Percentiles rank a stretch among this genome's conserved stretches.
These are phyloP conservation scores for Ligustrum vulgare DNA, from an alignment of 257 asterid species.

Conservation along the genomic window DNA sequence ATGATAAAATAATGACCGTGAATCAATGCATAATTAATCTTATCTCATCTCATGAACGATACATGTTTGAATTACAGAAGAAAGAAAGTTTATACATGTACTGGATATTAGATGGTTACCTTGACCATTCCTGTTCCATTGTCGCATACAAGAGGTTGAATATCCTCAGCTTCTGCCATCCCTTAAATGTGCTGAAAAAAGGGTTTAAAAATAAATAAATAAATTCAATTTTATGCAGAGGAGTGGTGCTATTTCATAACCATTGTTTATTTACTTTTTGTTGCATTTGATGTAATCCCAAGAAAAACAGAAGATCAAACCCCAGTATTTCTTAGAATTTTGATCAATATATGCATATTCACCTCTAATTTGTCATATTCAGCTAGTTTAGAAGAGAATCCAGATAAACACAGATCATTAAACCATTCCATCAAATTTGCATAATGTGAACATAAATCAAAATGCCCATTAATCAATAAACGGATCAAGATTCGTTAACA, in stretches of 20 bases:
- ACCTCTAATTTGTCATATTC: background rate
- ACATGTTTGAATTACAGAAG: background rate
- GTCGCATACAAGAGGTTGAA: slow-evolving; percentile 59
- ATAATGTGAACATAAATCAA: slow-evolving; percentile 20
- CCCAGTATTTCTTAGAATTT: background rate
- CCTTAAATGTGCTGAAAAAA: slow-evolving; percentile 25
- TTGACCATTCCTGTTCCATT: slow-evolving; percentile 67
- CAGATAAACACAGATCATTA: background rate
- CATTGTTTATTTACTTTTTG: background rate
- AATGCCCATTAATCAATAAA: slow-evolving; percentile 32
- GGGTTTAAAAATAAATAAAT: background rate
- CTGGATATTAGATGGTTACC: slow-evolving; percentile 25
- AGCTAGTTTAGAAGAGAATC: background rate
- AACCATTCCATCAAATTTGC: background rate
- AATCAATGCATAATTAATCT: background rate
- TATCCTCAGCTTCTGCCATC: slow-evolving; percentile 54
- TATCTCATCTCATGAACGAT: background rate
- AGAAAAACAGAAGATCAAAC: slow-evolving; percentile 5
- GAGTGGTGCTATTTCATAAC: background rate
- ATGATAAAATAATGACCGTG: background rate
- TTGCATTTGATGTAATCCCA: slow-evolving; percentile 5
- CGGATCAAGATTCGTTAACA: slow-evolving; percentile 7
- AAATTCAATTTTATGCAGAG: background rate
- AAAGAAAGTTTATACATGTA: too few relatives aligned
- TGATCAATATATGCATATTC: background rate